A percentile compares a stretch with the other conserved stretches of the same genome.
Evolutionary conservation across 257 asterid genomes (phyloP).

Genomic region (Solanum stenotomum): DNA sequence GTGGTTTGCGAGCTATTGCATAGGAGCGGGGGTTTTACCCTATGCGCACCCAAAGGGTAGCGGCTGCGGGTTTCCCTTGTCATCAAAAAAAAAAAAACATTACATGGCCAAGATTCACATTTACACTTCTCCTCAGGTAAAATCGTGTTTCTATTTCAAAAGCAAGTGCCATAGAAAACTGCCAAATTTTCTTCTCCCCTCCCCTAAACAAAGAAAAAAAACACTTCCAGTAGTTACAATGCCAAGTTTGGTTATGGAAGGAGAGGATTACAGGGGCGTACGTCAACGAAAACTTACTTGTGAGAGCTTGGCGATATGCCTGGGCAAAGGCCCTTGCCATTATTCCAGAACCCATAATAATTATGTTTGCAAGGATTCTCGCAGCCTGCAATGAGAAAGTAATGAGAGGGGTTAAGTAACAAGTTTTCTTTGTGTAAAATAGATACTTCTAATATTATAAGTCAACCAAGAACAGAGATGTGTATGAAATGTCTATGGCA

Average conservation of each 20-base stretch:
- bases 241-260: not conserved
- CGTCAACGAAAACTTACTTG: conserved; percentile 31
- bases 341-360: conserved; percentile 55
- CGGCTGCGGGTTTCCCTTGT: too few relatives aligned
- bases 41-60: too few relatives aligned
- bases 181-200: not conserved
- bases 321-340: conserved; percentile 55
- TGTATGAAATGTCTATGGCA: not conserved
- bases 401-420: not conserved
- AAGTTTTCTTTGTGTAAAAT: not conserved
- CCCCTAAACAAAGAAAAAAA: not conserved
- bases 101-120: not conserved
- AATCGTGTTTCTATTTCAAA: not conserved
- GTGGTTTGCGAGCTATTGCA: too few relatives aligned
- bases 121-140: not conserved
- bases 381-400: conserved; percentile 37
- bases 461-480: not conserved
- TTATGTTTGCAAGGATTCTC: conserved; percentile 47
- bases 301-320: conserved; percentile 73
- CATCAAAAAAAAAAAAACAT: too few relatives aligned
- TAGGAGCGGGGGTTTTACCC: too few relatives aligned
- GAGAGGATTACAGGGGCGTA: not conserved
- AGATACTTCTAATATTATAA: not conserved
- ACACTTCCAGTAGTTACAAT: not conserved
- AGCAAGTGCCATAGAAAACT: not conserved